Conservation (phyloP, 1,284 basidiomycete species). For the Malassezia sympodialis region DNA sequence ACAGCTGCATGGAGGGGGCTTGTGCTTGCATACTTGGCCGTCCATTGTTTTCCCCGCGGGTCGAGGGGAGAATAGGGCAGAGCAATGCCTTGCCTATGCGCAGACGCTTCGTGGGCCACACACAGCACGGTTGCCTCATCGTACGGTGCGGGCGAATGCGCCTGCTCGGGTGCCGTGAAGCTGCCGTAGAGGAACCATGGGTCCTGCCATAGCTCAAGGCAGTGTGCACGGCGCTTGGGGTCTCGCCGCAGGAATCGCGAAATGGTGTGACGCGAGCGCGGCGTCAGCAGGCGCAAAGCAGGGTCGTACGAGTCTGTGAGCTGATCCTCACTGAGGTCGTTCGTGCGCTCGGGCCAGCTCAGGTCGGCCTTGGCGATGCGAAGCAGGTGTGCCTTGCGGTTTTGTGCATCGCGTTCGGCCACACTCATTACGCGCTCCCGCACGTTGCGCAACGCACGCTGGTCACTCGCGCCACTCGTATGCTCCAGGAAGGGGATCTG, state of each 20-base stretch:
- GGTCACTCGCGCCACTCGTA: slow-evolving; percentile 10
- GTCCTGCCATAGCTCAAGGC: slow-evolving; percentile 43
- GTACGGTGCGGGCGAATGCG: neutral
- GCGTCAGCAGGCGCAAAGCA: slow-evolving; percentile 34
- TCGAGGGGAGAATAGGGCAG: slow-evolving; percentile 31
- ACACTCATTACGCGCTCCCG: slow-evolving; percentile 12
- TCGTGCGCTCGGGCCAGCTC: slow-evolving; percentile 49
- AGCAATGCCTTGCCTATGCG: slow-evolving; percentile 20
- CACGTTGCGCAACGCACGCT: neutral
- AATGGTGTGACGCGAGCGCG: slow-evolving; percentile 34
- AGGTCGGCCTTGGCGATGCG: slow-evolving; percentile 46
- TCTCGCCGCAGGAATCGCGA: slow-evolving; percentile 37
- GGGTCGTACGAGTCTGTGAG: slow-evolving; percentile 17
- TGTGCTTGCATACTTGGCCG: neutral
- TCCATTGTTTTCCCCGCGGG: slow-evolving; percentile 30
- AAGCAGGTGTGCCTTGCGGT: slow-evolving; percentile 37
- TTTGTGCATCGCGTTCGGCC: slow-evolving; percentile 26
- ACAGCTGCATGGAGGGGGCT: neutral
- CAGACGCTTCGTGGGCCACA: slow-evolving; percentile 24
- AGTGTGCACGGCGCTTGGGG: slow-evolving; percentile 27
- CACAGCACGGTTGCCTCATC: slow-evolving; percentile 14
- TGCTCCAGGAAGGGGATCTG: slow-evolving; percentile 50
- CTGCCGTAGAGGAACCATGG: slow-evolving; percentile 38
- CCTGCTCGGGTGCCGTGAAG: slow-evolving; percentile 16
- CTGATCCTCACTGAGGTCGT: slow-evolving; percentile 26